These are phyloP conservation scores for Sordaria brevicollis DNA, from an alignment of 495 filamentous ascomycete genomes.

Conservation along the genomic window DNA sequence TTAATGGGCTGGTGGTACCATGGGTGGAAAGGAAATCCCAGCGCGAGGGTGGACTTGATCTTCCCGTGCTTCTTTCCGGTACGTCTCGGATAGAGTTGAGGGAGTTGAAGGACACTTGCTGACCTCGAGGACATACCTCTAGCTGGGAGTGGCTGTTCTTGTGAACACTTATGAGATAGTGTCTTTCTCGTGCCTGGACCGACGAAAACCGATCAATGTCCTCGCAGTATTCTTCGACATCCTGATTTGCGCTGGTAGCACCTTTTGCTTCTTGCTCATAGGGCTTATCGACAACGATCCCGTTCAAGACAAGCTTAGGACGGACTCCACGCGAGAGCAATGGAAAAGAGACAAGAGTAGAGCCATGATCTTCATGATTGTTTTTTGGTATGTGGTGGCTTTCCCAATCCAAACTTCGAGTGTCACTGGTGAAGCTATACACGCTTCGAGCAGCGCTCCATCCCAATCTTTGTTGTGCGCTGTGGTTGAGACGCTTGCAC, in stretches of 20 bases:
- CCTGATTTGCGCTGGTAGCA: conserved; percentile 4
- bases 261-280: conserved; percentile 18
- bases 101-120: not conserved
- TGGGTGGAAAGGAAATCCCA: conserved; percentile 8
- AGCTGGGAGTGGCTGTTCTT: conserved; percentile 8
- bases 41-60: conserved; percentile 12
- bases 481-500: no score
- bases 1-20: conserved; percentile 12
- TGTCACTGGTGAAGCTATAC: not conserved
- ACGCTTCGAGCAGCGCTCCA: not conserved
- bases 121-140: not conserved
- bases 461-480: not conserved
- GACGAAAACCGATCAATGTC: conserved; percentile 11
- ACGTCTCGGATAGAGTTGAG: not conserved
- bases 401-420: not conserved
- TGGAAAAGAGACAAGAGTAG: conserved; percentile 14
- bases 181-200: conserved; percentile 8
- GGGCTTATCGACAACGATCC: conserved; percentile 1
- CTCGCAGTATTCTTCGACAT: conserved; percentile 12
- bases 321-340: not conserved
- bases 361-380: conserved; percentile 22
- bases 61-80: conserved; percentile 21
- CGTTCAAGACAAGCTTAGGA: not conserved
- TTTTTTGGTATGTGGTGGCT: conserved; percentile 11
- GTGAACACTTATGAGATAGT: conserved; percentile 11